Evolutionary conservation across 108 stramenopile species (phyloP).

Genomic region (Cyclotella baltica): DNA sequence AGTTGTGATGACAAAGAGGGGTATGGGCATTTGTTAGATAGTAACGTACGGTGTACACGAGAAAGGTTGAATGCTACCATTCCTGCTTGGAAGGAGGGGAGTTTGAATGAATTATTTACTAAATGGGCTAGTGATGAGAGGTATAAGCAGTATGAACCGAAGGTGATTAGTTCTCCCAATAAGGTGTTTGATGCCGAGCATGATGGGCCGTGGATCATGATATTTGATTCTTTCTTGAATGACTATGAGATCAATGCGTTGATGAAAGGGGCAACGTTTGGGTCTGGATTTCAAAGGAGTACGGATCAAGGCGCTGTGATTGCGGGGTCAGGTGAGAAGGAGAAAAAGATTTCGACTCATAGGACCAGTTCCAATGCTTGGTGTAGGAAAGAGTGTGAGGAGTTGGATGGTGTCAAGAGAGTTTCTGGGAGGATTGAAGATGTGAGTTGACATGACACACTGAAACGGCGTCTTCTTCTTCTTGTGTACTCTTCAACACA

Average conservation of each 20-base stretch:
- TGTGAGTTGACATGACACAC: constrained; percentile 26
- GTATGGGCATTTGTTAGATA: constrained; percentile 35
- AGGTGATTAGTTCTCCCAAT: constrained; percentile 35
- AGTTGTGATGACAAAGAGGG: constrained; percentile 58
- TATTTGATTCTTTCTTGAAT: constrained; percentile 60
- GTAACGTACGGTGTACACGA: constrained; percentile 39
- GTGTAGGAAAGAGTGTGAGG: constrained; percentile 63
- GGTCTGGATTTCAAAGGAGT: constrained; percentile 36
- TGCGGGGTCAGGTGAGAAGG: constrained; percentile 53
- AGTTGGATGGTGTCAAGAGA: constrained; percentile 43
- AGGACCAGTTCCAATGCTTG: constrained; percentile 70
- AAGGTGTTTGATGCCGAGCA: constrained; percentile 29
- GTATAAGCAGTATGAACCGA: constrained; percentile 31
- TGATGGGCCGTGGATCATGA: constrained; percentile 66
- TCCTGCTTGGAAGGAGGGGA: constrained; percentile 41
- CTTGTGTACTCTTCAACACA: background rate
- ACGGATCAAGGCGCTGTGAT: constrained; percentile 65
- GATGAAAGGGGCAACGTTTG: constrained; percentile 40
- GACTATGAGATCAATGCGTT: constrained; percentile 53
- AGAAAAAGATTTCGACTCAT: constrained; percentile 47
- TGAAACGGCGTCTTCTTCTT: background rate
- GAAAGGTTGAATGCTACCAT: constrained; percentile 45
- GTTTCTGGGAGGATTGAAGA: constrained; percentile 51
- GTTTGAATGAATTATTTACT: constrained; percentile 42
- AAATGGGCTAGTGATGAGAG: constrained; percentile 42